Conservation (phyloP, 2,329 filamentous ascomycete genomes). For the Colletotrichum simmondsii region DNA sequence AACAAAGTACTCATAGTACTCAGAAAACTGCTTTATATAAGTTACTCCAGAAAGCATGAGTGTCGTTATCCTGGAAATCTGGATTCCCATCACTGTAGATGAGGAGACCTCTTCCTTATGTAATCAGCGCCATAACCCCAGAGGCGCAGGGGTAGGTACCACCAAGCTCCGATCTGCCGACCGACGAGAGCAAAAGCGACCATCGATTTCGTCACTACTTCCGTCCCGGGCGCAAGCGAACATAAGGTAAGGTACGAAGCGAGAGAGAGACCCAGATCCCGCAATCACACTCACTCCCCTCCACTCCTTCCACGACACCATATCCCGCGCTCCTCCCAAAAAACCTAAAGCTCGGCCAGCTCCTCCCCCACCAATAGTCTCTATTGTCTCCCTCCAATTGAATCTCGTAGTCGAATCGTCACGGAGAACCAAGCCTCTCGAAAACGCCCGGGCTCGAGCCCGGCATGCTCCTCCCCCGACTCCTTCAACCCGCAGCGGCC, state of each 20-base stretch:
- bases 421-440: constrained; percentile 5
- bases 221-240: constrained; percentile 7
- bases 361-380: not conserved
- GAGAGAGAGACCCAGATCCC: not conserved
- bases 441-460: constrained; percentile 58
- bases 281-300: not conserved
- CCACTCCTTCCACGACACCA: not conserved
- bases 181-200: constrained; percentile 32
- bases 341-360: not conserved
- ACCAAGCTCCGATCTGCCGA: constrained; percentile 28
- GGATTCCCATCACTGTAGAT: too few species aligned
- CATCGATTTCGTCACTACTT: constrained; percentile 37
- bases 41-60: not conserved
- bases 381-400: not conserved
- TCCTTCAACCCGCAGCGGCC: constrained; percentile 42
- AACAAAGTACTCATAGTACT: too few species aligned
- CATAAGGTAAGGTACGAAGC: not conserved
- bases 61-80: too few species aligned
- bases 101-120: too few species aligned
- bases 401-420: not conserved
- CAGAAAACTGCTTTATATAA: not conserved
- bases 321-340: not conserved
- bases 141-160: not conserved
- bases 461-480: constrained; percentile 66
- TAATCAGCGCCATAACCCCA: not conserved